A percentile compares a stretch with the other conserved stretches of the same genome.
Conservation (phyloP, 164 flowering plant species). For the Liriodendron chinense region DNA sequence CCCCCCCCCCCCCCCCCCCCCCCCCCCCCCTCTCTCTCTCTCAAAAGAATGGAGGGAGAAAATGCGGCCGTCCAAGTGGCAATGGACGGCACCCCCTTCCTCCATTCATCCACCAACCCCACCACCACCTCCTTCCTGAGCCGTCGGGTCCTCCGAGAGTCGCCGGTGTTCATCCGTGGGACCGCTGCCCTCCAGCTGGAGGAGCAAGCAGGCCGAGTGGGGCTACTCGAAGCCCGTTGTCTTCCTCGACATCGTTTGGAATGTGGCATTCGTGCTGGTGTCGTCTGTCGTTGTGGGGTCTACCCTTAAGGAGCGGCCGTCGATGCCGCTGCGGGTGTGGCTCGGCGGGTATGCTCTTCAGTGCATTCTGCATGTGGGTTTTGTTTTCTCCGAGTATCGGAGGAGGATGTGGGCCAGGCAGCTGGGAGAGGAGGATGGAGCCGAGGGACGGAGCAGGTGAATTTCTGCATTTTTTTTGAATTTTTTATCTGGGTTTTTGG, state of each 20-base stretch:
- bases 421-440: conserved; percentile 14
- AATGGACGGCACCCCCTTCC: conserved; percentile 14
- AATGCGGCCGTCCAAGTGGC: neutral
- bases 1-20: neutral
- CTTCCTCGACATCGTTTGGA: conserved; percentile 62
- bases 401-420: conserved; percentile 15
- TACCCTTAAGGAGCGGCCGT: conserved; percentile 43
- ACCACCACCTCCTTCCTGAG: conserved; percentile 5
- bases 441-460: conserved; percentile 26
- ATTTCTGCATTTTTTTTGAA: neutral
- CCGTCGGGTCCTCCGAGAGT: conserved; percentile 5
- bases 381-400: conserved; percentile 41
- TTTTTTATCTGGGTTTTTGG: neutral
- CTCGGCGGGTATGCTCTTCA: conserved; percentile 60
- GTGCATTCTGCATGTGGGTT: conserved; percentile 61
- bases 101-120: neutral
- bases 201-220: conserved; percentile 19
- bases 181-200: conserved; percentile 15
- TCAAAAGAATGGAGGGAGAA: conserved; percentile 15
- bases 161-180: conserved; percentile 9
- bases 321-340: conserved; percentile 68
- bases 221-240: conserved; percentile 41
- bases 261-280: conserved; percentile 54
- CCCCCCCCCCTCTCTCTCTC: neutral
- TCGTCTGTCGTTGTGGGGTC: conserved; percentile 37